phyloP scores from a whole-genome alignment of 768 basidiomycete species.

The Lentinula raphanica region DNA sequence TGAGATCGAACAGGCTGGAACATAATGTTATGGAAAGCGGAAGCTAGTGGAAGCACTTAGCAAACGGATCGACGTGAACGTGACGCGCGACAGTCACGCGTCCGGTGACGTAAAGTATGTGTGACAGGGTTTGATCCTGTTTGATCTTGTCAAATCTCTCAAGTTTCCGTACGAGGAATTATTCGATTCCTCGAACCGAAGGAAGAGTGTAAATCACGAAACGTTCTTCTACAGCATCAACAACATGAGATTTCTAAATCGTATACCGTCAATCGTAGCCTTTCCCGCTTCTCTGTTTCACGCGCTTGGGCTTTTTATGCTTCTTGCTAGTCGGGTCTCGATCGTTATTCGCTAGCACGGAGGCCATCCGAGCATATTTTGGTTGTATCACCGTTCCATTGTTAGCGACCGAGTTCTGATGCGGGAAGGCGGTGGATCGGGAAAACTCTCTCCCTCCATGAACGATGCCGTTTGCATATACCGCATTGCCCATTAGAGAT shows the following conservation, averaged over 20 bases:
- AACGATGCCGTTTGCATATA: slow-evolving; percentile 58
- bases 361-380: slow-evolving; percentile 35
- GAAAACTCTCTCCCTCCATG: slow-evolving; percentile 56
- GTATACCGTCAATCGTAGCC: slow-evolving; percentile 65
- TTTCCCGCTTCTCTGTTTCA: slow-evolving; percentile 88
- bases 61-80: neutral
- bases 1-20: neutral
- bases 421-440: slow-evolving; percentile 67
- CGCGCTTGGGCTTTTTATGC: slow-evolving; percentile 72
- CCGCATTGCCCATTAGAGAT: slow-evolving; percentile 44
- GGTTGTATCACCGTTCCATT: slow-evolving; percentile 65
- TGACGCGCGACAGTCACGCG: neutral
- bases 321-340: slow-evolving; percentile 56
- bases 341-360: slow-evolving; percentile 36
- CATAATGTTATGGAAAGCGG: neutral
- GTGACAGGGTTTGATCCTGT: too few relatives aligned
- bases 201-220: too few relatives aligned
- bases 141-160: too few relatives aligned
- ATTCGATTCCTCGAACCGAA: too few relatives aligned
- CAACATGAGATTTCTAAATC: too few relatives aligned
- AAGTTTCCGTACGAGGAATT: too few relatives aligned
- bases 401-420: slow-evolving; percentile 74
- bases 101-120: too few relatives aligned
- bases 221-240: too few relatives aligned
- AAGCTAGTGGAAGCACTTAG: neutral